phyloP scores from a whole-genome alignment of 306 rosid species.

The Cyamopsis tetragonoloba region DNA sequence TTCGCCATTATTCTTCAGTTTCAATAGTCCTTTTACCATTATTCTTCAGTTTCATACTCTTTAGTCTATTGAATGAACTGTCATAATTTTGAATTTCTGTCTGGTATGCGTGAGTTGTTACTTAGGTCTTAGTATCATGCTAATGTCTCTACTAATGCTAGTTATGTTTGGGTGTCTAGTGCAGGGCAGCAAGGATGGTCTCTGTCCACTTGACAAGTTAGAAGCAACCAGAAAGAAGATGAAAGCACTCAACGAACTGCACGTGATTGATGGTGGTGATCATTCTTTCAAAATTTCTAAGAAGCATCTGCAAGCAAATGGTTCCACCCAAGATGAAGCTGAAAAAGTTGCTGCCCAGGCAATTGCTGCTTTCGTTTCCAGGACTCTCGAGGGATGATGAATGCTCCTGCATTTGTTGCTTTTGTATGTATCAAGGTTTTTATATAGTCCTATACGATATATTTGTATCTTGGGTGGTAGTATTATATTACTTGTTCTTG shows the following conservation, averaged over 20 bases:
- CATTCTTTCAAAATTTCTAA: slow-evolving; percentile 90
- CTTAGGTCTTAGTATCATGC: not conserved
- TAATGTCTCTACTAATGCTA: slow-evolving; percentile 1
- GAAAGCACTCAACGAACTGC: slow-evolving; percentile 53
- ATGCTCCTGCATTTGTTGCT: not conserved
- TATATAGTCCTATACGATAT: slow-evolving; percentile 20
- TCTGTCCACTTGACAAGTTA: slow-evolving; percentile 71
- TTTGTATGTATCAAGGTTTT: slow-evolving; percentile 21
- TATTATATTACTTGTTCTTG: slow-evolving; percentile 2
- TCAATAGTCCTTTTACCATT: not conserved
- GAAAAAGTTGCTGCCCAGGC: slow-evolving; percentile 64
- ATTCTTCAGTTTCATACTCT: slow-evolving; percentile 1
- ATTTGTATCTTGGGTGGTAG: not conserved
- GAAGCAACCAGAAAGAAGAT: slow-evolving; percentile 68
- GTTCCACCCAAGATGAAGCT: slow-evolving; percentile 56
- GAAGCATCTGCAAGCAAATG: slow-evolving; percentile 69
- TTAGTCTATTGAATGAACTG: not conserved
- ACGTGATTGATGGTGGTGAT: slow-evolving; percentile 83
- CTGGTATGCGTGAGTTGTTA: not conserved
- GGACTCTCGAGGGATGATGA: slow-evolving; percentile 37
- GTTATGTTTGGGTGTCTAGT: slow-evolving; percentile 7
- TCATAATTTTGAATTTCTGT: not conserved
- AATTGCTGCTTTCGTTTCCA: slow-evolving; percentile 51
- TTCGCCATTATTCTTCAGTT: slow-evolving; percentile 10
- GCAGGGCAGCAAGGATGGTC: slow-evolving; percentile 80